Evolutionary conservation across 2,329 filamentous ascomycete species (phyloP).

Genomic region (Cordyceps pruinosa): DNA sequence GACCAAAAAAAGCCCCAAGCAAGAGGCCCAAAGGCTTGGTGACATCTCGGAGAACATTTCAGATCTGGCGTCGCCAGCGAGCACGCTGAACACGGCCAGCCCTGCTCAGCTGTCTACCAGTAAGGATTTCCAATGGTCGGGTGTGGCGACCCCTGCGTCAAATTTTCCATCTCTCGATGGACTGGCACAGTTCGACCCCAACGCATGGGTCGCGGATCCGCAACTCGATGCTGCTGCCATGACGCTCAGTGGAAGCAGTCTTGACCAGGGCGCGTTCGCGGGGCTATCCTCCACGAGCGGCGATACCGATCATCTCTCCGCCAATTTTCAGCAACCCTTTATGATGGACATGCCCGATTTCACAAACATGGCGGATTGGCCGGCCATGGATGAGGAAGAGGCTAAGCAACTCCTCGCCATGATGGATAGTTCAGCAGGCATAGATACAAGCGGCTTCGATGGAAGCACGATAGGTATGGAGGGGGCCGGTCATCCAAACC

Average conservation of each 20-base stretch:
- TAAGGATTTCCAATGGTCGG: background rate
- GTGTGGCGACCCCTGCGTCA: background rate
- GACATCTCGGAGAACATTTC: background rate
- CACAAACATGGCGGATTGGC: background rate
- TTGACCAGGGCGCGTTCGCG: background rate
- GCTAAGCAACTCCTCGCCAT: constrained; percentile 2
- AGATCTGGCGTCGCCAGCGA: background rate
- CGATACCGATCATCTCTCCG: background rate
- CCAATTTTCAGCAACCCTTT: background rate
- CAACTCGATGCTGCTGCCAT: background rate
- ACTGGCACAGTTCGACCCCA: background rate
- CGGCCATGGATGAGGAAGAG: constrained; percentile 1
- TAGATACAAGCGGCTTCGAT: background rate
- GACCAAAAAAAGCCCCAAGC: constrained; percentile 11
- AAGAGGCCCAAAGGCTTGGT: background rate
- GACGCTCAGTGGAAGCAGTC: background rate
- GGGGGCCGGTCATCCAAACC: background rate
- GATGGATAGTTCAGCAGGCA: background rate
- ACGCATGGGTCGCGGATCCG: background rate
- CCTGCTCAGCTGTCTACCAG: background rate
- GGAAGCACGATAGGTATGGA: background rate
- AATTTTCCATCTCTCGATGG: background rate
- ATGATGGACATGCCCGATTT: background rate
- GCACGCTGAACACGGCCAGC: background rate
- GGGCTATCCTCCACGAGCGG: background rate